phyloP scores from a whole-genome alignment of 2,329 filamentous ascomycete genomes.

The Chaetomium sp. region DNA sequence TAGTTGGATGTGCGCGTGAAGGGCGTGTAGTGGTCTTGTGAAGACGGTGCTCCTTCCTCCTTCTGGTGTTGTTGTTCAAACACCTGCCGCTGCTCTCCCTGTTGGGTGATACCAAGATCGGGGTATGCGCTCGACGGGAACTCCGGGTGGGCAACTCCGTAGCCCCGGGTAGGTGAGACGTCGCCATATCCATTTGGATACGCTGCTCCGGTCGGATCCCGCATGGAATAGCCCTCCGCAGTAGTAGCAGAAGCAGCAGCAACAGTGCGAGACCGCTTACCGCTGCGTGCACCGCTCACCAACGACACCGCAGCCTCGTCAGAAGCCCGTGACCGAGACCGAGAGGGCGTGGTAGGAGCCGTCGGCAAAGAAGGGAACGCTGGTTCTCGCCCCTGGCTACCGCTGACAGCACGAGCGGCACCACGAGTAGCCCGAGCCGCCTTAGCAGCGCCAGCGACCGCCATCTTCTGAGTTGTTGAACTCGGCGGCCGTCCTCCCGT shows the following conservation, averaged over 20 bases:
- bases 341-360: conserved; percentile 2
- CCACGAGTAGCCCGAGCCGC: no score
- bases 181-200: neutral
- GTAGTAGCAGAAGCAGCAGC: neutral
- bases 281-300: neutral
- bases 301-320: neutral
- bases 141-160: neutral
- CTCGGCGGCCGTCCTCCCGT: no score
- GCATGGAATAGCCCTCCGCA: neutral
- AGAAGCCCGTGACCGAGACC: neutral
- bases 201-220: neutral
- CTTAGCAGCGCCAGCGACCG: neutral
- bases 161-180: neutral
- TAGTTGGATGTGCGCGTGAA: conserved; percentile 22
- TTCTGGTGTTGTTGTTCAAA: no score
- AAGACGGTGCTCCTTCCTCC: neutral
- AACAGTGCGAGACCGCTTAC: neutral
- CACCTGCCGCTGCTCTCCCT: neutral
- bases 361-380: neutral
- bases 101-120: neutral
- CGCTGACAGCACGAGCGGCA: no score
- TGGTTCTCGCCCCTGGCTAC: no score
- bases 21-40: conserved; percentile 6
- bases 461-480: neutral
- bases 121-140: conserved; percentile 3